A percentile compares a stretch with the other conserved stretches of the same genome.
These are phyloP conservation scores for Ophiostoma sp. DNA, from an alignment of 2,329 filamentous ascomycete species.

Conservation along the genomic window DNA sequence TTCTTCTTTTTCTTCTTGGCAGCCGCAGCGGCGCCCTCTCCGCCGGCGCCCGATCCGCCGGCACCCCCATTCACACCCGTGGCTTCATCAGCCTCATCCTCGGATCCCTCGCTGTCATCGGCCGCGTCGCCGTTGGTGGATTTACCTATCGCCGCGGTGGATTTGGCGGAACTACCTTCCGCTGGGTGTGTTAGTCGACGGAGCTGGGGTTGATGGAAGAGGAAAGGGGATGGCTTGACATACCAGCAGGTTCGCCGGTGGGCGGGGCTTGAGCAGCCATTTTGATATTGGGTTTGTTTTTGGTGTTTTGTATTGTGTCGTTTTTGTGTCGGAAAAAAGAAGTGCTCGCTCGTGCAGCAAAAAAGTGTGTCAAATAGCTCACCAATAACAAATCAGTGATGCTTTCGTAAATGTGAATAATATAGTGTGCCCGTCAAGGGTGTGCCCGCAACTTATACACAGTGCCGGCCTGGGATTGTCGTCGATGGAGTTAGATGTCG, in stretches of 20 bases:
- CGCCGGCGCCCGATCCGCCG: conserved; percentile 3
- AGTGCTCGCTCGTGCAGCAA: not conserved
- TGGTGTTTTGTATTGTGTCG: conserved; percentile 1
- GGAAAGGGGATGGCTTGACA: not conserved
- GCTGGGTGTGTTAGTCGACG: not conserved
- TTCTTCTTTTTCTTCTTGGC: conserved; percentile 48
- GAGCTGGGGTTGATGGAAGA: too few relatives aligned
- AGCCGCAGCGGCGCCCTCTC: conserved; percentile 39
- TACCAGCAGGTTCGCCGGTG: conserved; percentile 31
- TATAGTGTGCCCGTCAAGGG: conserved; percentile 3
- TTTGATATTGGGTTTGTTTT: conserved; percentile 26
- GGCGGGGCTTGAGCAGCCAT: conserved; percentile 46
- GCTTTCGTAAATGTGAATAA: not conserved
- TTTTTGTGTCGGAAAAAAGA: not conserved
- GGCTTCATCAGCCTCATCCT: conserved; percentile 51
- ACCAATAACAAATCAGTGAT: not conserved
- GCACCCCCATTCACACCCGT: conserved; percentile 37
- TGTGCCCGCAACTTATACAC: conserved; percentile 8
- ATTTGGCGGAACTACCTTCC: conserved; percentile 24
- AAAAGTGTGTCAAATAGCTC: not conserved
- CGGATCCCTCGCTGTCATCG: conserved; percentile 52
- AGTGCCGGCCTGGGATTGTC: conserved; percentile 5
- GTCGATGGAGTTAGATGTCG: not conserved
- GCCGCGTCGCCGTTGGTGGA: conserved; percentile 38
- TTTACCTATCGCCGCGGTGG: conserved; percentile 43